Conservation (phyloP, 257 asterid species). For the Forsythia viridissima region DNA sequence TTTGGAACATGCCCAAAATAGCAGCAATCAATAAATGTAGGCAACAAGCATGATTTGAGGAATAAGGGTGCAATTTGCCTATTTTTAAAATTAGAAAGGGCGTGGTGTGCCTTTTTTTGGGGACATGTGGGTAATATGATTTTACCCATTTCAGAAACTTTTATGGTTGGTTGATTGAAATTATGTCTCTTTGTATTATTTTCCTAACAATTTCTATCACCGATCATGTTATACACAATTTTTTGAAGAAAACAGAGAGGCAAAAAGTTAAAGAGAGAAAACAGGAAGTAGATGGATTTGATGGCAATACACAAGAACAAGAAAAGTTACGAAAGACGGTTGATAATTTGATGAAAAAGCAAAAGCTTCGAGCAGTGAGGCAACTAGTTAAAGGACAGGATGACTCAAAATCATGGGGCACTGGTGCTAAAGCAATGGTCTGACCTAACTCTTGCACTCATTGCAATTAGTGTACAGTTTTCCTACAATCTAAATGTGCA, state of each 20-base stretch:
- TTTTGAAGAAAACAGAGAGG: constrained; percentile 76
- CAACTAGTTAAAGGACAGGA: constrained; percentile 60
- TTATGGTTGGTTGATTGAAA: not conserved
- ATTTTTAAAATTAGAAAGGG: not conserved
- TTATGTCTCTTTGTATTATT: not conserved
- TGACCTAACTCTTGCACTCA: constrained; percentile 20
- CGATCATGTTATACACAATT: constrained; percentile 64
- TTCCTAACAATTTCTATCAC: constrained; percentile 21
- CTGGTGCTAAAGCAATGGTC: constrained; percentile 87
- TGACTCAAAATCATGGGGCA: constrained; percentile 75
- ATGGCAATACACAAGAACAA: constrained; percentile 35
- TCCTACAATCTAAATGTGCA: constrained; percentile 12
- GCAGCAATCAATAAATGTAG: not conserved
- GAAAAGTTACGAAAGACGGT: constrained; percentile 57
- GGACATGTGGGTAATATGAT: not conserved
- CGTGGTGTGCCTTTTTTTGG: not conserved
- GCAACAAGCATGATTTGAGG: not conserved
- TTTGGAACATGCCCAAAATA: not conserved
- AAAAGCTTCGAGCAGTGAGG: constrained; percentile 74
- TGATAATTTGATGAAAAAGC: constrained; percentile 68
- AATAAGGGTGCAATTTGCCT: not conserved
- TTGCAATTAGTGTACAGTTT: constrained; percentile 6
- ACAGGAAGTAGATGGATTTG: constrained; percentile 46
- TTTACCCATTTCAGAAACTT: not conserved
- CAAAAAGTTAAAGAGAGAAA: constrained; percentile 37